Base-by-base conservation (phyloP, 176 grass and related monocot species). In the Ensete ventricosum region DNA sequence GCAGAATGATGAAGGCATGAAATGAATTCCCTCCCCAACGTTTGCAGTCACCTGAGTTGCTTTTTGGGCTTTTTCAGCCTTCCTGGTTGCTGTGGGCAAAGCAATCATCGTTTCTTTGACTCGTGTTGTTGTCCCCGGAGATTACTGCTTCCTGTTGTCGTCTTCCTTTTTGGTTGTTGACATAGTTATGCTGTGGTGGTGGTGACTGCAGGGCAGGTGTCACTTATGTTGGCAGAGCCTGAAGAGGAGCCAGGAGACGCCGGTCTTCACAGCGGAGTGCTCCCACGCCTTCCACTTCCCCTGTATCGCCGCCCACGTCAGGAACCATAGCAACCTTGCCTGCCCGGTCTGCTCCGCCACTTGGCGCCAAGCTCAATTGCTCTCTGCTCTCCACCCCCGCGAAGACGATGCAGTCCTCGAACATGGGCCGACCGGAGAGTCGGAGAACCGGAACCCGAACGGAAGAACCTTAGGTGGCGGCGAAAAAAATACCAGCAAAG, bases 191-290 rank as follows among this genome's bases (percentile, higher is more conserved):
- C 6, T 9, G 48, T 20, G 14, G 34, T 20, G 9, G 58, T 63
- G 55, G 26, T 76, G 12, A 51, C 24, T 81, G 81, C 90, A 99
- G 95, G 22, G 76, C 7, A 87, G 84, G 29, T 99, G 95, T 78
- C 84, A 88, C 29, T 79, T 94, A 13, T 99, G 95, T 80, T 76
- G 70, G 3, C 86, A 81, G 25, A 64, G 90, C 81, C 82, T 91
- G 14, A 99, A 89, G 86, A 85, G 73, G 74, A 74, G 86, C 64
- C 78, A 74, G 74, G 95, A 88, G 23, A 57, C 85, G 69, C 88
- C 90, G 23, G 95, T 99, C 65, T 99, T 99, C 88, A 99, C 95
- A 54, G 95, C 90, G 34, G 90, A 99, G 78, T 99, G 95, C 72
- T 88, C 90, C 14, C 95, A 99, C 77, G 55, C 78, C 13, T 99